A percentile compares a stretch with the other conserved stretches of the same genome.
phyloP scores from a whole-genome alignment of 768 basidiomycete species.

The Kwoniella mangroviensis region DNA sequence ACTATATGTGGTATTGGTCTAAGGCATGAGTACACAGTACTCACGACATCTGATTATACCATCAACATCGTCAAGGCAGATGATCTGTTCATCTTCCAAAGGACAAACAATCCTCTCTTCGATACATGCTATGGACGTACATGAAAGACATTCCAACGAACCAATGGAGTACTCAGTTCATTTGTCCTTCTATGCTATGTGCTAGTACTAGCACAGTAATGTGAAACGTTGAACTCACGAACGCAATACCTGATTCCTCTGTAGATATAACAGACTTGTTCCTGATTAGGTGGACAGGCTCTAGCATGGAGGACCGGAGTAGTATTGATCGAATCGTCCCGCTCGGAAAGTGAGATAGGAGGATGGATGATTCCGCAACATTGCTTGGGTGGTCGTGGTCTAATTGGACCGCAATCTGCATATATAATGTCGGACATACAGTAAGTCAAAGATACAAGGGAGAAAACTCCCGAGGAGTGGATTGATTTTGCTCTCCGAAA shows the following conservation, averaged over 20 bases:
- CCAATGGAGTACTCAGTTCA: no score
- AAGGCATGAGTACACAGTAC: not conserved
- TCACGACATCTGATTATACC: constrained; percentile 5
- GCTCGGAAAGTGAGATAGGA: not conserved
- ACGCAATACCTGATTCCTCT: not conserved
- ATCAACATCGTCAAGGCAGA: not conserved
- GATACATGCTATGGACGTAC: constrained; percentile 3
- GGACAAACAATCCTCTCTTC: constrained; percentile 5
- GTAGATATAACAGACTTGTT: not conserved
- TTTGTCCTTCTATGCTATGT: no score
- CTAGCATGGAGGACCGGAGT: not conserved
- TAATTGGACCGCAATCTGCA: not conserved
- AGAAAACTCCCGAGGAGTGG: no score
- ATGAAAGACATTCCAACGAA: no score
- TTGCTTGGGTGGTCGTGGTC: not conserved
- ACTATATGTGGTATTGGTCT: no score
- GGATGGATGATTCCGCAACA: not conserved
- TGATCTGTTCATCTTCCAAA: not conserved
- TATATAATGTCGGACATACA: not conserved
- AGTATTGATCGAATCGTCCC: not conserved
- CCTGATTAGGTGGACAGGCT: not conserved
- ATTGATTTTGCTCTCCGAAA: not conserved
- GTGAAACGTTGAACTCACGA: not conserved
- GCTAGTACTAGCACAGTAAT: not conserved
- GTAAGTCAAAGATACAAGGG: no score